These are phyloP conservation scores for Albatrellus ellisii DNA, from an alignment of 768 basidiomycete species.

Conservation along the genomic window DNA sequence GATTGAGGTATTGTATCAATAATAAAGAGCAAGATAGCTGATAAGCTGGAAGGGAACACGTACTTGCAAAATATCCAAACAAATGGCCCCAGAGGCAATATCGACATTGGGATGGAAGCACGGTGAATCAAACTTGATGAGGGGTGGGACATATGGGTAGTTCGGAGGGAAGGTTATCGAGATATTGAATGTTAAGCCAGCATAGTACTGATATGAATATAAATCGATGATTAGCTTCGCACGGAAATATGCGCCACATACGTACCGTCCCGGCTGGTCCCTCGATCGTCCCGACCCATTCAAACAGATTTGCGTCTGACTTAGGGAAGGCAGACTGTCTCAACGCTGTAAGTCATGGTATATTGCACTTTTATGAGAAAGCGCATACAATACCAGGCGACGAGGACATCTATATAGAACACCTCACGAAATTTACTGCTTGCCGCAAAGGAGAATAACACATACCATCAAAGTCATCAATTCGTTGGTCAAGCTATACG, in stretches of 20 bases:
- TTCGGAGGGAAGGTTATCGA: conserved; percentile 76
- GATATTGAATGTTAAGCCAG: conserved; percentile 70
- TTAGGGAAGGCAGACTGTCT: conserved; percentile 80
- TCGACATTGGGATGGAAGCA: conserved; percentile 92
- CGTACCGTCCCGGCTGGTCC: conserved; percentile 66
- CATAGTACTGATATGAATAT: conserved; percentile 49
- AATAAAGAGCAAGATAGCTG: background rate
- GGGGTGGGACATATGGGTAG: conserved; percentile 79
- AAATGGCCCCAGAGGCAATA: conserved; percentile 62
- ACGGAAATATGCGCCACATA: conserved; percentile 9
- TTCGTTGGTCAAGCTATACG: conserved; percentile 60
- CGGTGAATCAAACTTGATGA: conserved; percentile 79
- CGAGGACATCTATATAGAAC: conserved; percentile 55
- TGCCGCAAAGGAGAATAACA: conserved; percentile 2
- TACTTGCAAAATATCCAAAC: conserved; percentile 81
- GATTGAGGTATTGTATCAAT: background rate
- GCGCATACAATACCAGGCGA: conserved; percentile 73
- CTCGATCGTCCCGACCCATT: conserved; percentile 84
- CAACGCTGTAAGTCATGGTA: background rate
- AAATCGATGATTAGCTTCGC: conserved; percentile 2
- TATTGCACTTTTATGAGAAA: background rate
- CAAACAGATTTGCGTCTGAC: conserved; percentile 75
- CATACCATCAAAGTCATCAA: conserved; percentile 83
- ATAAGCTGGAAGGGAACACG: conserved; percentile 7
- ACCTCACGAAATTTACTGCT: background rate